Evolutionary conservation across 1,284 basidiomycete species (phyloP).

Genomic region (Pseudozyma sp.): DNA sequence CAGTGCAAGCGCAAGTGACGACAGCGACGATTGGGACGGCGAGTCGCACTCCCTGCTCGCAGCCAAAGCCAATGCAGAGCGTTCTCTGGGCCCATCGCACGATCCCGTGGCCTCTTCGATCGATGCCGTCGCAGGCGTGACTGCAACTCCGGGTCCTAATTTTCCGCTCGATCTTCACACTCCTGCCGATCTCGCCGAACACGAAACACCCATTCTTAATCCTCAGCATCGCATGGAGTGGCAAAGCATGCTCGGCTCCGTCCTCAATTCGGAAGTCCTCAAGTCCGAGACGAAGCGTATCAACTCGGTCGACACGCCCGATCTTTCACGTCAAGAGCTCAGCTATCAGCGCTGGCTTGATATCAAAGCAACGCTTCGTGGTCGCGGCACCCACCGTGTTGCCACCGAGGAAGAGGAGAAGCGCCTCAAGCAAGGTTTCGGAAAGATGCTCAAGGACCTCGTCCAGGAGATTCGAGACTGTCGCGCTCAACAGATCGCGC

Average conservation of each 20-base stretch:
- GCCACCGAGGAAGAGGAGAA: constrained; percentile 85
- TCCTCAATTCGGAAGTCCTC: constrained; percentile 66
- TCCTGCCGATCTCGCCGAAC: constrained; percentile 26
- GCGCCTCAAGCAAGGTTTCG: constrained; percentile 82
- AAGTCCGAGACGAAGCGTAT: constrained; percentile 67
- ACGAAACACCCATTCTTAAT: constrained; percentile 51
- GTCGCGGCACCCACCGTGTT: constrained; percentile 70
- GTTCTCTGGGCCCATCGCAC: constrained; percentile 20
- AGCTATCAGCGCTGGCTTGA: constrained; percentile 82
- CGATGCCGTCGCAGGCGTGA: constrained; percentile 13
- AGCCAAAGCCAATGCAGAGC: constrained; percentile 3
- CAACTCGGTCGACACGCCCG: constrained; percentile 69
- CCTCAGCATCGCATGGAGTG: constrained; percentile 65
- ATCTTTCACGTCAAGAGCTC: constrained; percentile 55
- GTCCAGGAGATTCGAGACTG: constrained; percentile 86
- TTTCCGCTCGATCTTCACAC: constrained; percentile 48
- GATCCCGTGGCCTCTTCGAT: constrained; percentile 13
- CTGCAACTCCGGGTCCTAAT: constrained; percentile 39
- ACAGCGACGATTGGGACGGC: constrained; percentile 49
- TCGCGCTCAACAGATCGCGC: constrained; percentile 69
- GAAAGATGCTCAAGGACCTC: constrained; percentile 82
- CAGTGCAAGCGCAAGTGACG: constrained; percentile 42
- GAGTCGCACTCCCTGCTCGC: constrained; percentile 15
- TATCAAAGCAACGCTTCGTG: constrained; percentile 85
- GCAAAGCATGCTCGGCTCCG: constrained; percentile 68